phyloP scores from a whole-genome alignment of 306 rosid genomes.

The Cicer pinnatifidum region DNA sequence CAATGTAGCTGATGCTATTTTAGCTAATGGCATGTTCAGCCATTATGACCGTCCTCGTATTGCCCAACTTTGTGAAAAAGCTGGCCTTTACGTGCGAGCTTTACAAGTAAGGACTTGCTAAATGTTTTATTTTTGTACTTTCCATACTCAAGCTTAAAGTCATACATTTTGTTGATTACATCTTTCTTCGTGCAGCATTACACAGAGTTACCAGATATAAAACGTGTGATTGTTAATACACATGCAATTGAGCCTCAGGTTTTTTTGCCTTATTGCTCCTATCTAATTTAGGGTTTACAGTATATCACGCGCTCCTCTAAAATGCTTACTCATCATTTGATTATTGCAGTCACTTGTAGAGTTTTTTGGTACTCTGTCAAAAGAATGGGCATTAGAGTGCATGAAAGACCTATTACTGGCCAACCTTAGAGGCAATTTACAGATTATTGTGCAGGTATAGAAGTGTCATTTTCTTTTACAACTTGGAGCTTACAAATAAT shows the following conservation, averaged over 20 bases:
- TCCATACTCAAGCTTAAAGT: conserved; percentile 29
- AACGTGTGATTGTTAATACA: conserved; percentile 95
- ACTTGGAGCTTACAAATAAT: conserved; percentile 26
- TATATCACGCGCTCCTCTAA: not conserved
- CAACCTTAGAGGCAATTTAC: conserved; percentile 94
- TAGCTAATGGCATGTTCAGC: conserved; percentile 99
- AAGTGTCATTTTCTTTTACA: conserved; percentile 22
- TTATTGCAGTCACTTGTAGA: conserved; percentile 86
- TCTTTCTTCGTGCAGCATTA: conserved; percentile 82
- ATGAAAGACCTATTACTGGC: conserved; percentile 97
- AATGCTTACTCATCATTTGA: conserved; percentile 44
- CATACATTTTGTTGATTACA: conserved; percentile 27
- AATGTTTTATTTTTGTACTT: conserved; percentile 27
- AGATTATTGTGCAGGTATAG: conserved; percentile 95
- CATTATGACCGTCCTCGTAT: conserved; percentile 97
- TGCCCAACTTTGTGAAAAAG: conserved; percentile 98
- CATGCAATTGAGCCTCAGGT: conserved; percentile 99
- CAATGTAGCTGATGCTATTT: conserved; percentile 96
- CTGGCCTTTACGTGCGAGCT: conserved; percentile 94
- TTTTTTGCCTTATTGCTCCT: conserved; percentile 43
- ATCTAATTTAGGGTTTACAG: conserved; percentile 30
- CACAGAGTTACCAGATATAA: conserved; percentile 93
- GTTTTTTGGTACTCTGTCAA: conserved; percentile 91
- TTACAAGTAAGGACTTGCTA: conserved; percentile 72
- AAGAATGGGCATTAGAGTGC: conserved; percentile 98